Percentiles rank a stretch among this genome's conserved stretches.
These are phyloP conservation scores for Solanum raphanifolium DNA, from an alignment of 257 asterid species.

Conservation along the genomic window DNA sequence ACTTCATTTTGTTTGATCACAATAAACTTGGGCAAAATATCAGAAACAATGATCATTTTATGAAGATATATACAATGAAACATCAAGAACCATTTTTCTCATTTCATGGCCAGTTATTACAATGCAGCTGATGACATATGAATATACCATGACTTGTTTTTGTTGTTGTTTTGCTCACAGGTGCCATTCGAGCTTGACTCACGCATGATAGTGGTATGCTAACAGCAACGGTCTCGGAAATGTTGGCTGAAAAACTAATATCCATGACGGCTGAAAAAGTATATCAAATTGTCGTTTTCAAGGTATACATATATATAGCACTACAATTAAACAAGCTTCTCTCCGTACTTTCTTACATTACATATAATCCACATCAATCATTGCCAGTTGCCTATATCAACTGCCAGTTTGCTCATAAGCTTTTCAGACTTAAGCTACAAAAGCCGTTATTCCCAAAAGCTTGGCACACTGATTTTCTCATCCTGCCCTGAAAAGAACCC, in stretches of 20 bases:
- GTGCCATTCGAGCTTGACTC: background rate
- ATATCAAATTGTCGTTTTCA: background rate
- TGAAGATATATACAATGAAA: background rate
- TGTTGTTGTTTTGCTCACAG: background rate
- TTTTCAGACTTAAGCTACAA: background rate
- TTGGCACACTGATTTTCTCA: background rate
- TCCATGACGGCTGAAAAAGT: background rate
- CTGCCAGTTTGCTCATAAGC: background rate
- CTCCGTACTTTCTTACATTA: background rate
- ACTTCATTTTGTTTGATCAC: background rate
- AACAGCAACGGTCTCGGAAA: background rate
- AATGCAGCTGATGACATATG: background rate
- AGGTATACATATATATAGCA: background rate
- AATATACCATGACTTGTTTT: background rate
- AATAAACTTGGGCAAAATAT: background rate
- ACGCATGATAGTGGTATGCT: background rate
- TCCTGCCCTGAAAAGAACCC: background rate
- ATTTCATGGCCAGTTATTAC: background rate
- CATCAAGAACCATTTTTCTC: background rate
- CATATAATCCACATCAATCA: background rate
- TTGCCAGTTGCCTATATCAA: background rate
- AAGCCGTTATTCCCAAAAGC: background rate
- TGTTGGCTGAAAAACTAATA: background rate
- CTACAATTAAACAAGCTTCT: background rate
- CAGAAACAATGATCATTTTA: too few species aligned